Evolutionary conservation across 805 yeast genomes (phyloP).

Genomic region (Zygoascus bituminiphila): DNA sequence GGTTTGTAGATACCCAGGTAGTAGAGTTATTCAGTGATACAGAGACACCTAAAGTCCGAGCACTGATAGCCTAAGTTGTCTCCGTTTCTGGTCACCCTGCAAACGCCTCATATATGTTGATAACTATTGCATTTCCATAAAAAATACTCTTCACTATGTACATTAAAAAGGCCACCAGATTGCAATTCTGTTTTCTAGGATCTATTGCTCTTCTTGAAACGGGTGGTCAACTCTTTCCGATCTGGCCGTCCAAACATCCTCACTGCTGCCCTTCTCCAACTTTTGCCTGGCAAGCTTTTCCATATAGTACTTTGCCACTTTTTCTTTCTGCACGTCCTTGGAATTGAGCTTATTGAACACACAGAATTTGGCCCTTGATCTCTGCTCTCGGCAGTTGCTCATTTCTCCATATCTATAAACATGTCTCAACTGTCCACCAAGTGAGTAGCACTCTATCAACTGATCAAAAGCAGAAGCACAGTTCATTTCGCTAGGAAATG

Average conservation of each 20-base stretch:
- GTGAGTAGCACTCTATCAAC: slow-evolving; percentile 72
- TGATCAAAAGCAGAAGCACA: slow-evolving; percentile 84
- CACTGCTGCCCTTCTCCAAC: slow-evolving; percentile 59
- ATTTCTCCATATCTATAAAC: slow-evolving; percentile 79
- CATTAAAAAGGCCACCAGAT: no score
- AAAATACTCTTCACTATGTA: no score
- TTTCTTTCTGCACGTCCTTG: slow-evolving; percentile 41
- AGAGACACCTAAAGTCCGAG: no score
- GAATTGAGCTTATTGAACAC: slow-evolving; percentile 48
- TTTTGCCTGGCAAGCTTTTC: slow-evolving; percentile 51
- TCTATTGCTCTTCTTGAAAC: slow-evolving; percentile 22
- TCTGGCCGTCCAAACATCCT: slow-evolving; percentile 70
- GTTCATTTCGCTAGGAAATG: slow-evolving; percentile 44
- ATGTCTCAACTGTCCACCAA: slow-evolving; percentile 83
- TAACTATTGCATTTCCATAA: no score
- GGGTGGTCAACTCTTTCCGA: slow-evolving; percentile 32
- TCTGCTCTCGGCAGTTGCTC: slow-evolving; percentile 59
- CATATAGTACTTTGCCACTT: slow-evolving; percentile 65
- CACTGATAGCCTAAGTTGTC: no score
- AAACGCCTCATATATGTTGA: no score
- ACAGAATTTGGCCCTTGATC: slow-evolving; percentile 76
- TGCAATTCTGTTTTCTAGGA: no score
- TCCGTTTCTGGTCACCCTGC: no score
- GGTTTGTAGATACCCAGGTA: no score
- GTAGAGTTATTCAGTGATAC: no score